Evolutionary conservation across 139 green algal genomes (phyloP), one percentile per base, ranked within the genome.

Genomic region (Chlorella sp.): DNA sequence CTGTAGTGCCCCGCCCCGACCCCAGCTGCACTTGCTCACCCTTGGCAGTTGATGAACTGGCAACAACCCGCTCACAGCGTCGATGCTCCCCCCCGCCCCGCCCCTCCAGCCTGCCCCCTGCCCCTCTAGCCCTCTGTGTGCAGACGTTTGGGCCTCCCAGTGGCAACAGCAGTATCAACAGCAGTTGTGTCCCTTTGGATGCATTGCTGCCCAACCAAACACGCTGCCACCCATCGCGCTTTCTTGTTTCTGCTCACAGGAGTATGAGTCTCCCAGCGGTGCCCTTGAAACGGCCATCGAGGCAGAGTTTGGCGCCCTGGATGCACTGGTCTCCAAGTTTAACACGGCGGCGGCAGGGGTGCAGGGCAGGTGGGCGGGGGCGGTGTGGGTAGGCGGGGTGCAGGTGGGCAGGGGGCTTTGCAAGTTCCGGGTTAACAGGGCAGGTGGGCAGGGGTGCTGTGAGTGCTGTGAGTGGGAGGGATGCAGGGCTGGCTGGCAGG

Each of bases 261-360:
- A 99, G 75, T 98, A 91, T 84, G 84, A 92, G 42, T 96, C 96
- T 0, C 96, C 96, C 32, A 91, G 83, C 32, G 98, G 97, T 1
- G 91, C 96, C 34, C 91, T 99, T 15, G 87, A 95, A 76, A 69
- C 89, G 22, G 92, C 94, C 16, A 98, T 99, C 73, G 92, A 99
- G 88, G 91, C 91, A 3, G 91, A 97, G 40, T 99, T 97, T 93
- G 98, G 98, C 34, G 97, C 95, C 76, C 78, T 99, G 73, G 97
- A 99, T 37, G 90, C 90, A 14, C 93, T 99, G 83, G 92, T 95
- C 26, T 60, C 91, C 3, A 95, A 94, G 57, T 98, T 99, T 91
- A 97, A 92, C 77, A 92, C 96, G 1, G 87, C 90, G 37, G 95
- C 96, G 5, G 98, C 95, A 28, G 98, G 90, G 0, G 96, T 99